A percentile compares a stretch with the other conserved stretches of the same genome.
Evolutionary conservation across 176 grass and related monocot genomes (phyloP).

Genomic region (Avena insularis): DNA sequence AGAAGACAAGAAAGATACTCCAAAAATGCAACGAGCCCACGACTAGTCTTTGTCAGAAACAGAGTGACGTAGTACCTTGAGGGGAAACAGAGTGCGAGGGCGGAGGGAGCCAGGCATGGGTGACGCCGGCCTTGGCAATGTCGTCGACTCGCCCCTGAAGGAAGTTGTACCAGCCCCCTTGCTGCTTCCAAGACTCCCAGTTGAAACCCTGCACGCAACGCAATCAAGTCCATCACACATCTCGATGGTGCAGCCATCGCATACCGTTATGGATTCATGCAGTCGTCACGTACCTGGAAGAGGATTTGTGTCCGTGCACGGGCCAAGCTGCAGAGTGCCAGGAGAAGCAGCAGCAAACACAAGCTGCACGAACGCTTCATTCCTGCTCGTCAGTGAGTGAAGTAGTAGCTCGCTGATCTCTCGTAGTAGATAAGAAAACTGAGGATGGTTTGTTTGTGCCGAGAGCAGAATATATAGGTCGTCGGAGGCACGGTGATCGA

Average conservation of each 20-base stretch:
- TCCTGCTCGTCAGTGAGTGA: background rate
- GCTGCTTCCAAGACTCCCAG: conserved; percentile 79
- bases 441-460: conserved; percentile 5
- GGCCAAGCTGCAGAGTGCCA: conserved; percentile 40
- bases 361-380: conserved; percentile 36
- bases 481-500: background rate
- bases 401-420: background rate
- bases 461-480: conserved; percentile 8
- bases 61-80: conserved; percentile 40
- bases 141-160: conserved; percentile 56
- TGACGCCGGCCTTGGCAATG: conserved; percentile 59
- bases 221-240: too few relatives aligned
- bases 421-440: background rate
- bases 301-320: conserved; percentile 56
- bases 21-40: background rate
- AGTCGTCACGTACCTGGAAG: conserved; percentile 50
- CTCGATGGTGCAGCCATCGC: too few relatives aligned
- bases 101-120: conserved; percentile 81
- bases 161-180: conserved; percentile 70
- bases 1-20: background rate
- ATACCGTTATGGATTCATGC: too few relatives aligned
- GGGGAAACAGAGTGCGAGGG: conserved; percentile 74
- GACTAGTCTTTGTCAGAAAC: background rate
- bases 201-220: conserved; percentile 56
- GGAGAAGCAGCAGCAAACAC: conserved; percentile 35